These are phyloP conservation scores for Neurospora cerealis DNA, from an alignment of 495 filamentous ascomycete species.

Conservation along the genomic window DNA sequence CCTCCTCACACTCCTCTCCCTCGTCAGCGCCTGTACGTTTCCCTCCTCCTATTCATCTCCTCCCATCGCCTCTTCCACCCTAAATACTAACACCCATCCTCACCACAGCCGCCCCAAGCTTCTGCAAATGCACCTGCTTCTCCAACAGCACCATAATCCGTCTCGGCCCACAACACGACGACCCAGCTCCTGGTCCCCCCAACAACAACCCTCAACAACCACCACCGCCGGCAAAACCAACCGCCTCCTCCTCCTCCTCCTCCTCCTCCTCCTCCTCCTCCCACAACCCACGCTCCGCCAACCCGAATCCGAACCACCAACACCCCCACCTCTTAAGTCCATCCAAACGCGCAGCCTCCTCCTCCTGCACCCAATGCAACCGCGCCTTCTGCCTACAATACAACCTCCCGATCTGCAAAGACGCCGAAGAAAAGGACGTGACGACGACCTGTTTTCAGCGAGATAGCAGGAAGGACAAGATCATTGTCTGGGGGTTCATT, in stretches of 20 bases:
- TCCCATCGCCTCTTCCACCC: background rate
- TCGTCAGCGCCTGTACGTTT: conserved; percentile 28
- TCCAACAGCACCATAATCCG: conserved; percentile 84
- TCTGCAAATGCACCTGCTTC: conserved; percentile 98
- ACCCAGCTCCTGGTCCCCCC: conserved; percentile 5
- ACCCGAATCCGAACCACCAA: background rate
- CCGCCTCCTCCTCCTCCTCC: conserved; percentile 14
- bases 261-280: background rate
- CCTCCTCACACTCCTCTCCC: conserved; percentile 20
- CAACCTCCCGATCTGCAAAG: conserved; percentile 76
- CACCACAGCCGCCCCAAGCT: conserved; percentile 55
- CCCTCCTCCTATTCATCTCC: background rate
- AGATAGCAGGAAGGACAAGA: conserved; percentile 79
- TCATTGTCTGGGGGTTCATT: conserved; percentile 90
- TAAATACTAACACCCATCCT: conserved; percentile 5
- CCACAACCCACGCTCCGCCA: background rate
- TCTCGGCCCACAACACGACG: conserved; percentile 38
- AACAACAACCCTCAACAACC: conserved; percentile 4
- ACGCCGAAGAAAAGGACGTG: conserved; percentile 76
- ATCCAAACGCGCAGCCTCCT: conserved; percentile 17
- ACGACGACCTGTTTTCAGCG: conserved; percentile 88
- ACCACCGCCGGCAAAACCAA: conserved; percentile 8
- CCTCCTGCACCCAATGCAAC: conserved; percentile 74
- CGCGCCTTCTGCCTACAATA: conserved; percentile 82
- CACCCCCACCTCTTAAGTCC: background rate